Evolutionary conservation across 139 green algal genomes (phyloP).

Genomic region (Volvox reticuliferus): DNA sequence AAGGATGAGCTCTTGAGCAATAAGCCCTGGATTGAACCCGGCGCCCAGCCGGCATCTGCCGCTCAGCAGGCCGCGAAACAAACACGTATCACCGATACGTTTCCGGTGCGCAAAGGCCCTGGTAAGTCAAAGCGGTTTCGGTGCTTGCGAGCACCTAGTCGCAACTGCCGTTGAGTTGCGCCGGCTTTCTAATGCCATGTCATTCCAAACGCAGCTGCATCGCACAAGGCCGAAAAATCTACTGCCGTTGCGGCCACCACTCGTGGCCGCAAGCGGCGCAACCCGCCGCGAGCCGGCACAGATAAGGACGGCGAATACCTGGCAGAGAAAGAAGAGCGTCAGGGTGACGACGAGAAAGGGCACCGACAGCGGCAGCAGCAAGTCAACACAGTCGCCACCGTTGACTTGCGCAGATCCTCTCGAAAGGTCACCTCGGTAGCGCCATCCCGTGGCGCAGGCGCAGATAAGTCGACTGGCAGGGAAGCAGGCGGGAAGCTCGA

Average conservation of each 20-base stretch:
- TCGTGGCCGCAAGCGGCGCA: slow-evolving; percentile 19
- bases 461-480: no score
- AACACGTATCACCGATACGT: slow-evolving; percentile 13
- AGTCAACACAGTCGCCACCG: not conserved
- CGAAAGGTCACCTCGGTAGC: not conserved
- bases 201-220: not conserved
- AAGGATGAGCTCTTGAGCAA: not conserved
- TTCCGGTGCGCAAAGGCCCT: slow-evolving; percentile 18
- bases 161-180: not conserved
- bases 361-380: not conserved
- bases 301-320: not conserved
- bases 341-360: not conserved
- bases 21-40: not conserved
- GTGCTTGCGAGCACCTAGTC: not conserved
- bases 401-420: not conserved
- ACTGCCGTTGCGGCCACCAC: not conserved
- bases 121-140: slow-evolving; percentile 10
- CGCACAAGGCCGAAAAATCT: not conserved
- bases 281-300: not conserved
- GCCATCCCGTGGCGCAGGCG: not conserved
- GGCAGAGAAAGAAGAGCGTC: no score
- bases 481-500: no score
- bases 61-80: not conserved
- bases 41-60: not conserved
- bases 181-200: not conserved